A percentile compares a stretch with the other conserved stretches of the same genome.
Evolutionary conservation across 1,284 basidiomycete species (phyloP).

Genomic region (Vanrija humicola): DNA sequence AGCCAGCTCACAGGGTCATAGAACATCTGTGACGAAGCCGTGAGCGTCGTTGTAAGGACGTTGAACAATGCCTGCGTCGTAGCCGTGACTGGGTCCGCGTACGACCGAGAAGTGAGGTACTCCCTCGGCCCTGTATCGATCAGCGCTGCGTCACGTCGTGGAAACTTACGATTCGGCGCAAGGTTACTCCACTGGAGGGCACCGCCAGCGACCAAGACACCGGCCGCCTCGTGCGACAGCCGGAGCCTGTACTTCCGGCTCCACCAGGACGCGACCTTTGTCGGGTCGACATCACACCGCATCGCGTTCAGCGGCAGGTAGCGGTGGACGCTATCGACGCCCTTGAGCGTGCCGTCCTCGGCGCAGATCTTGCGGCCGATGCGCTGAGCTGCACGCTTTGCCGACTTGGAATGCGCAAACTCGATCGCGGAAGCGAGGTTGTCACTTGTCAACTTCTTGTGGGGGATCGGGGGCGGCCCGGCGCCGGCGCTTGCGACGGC

Average conservation of each 20-base stretch:
- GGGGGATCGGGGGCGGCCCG: conserved; percentile 60
- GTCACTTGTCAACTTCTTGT: conserved; percentile 55
- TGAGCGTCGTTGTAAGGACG: conserved; percentile 53
- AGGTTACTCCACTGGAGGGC: conserved; percentile 52
- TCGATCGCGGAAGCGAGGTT: conserved; percentile 57
- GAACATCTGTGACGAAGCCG: conserved; percentile 53
- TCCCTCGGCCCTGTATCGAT: conserved; percentile 54
- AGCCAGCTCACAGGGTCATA: conserved; percentile 44
- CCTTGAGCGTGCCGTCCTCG: conserved; percentile 57
- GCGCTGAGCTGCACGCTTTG: conserved; percentile 53
- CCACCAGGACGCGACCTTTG: conserved; percentile 59
- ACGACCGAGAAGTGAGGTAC: conserved; percentile 48
- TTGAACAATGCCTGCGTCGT: conserved; percentile 55
- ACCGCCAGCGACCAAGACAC: conserved; percentile 53
- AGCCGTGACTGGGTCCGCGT: conserved; percentile 12
- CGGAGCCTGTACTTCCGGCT: conserved; percentile 55
- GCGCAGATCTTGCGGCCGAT: conserved; percentile 57
- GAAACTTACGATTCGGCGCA: conserved; percentile 53
- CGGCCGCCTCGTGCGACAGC: conserved; percentile 57
- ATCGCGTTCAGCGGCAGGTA: conserved; percentile 62
- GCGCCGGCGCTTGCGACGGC: conserved; percentile 65
- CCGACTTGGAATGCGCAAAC: conserved; percentile 52
- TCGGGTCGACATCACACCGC: conserved; percentile 55
- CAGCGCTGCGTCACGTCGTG: neutral
- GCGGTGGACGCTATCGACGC: conserved; percentile 59